Evolutionary conservation across 1,284 basidiomycete genomes (phyloP).

Genomic region (Sporisorium exsertum): DNA sequence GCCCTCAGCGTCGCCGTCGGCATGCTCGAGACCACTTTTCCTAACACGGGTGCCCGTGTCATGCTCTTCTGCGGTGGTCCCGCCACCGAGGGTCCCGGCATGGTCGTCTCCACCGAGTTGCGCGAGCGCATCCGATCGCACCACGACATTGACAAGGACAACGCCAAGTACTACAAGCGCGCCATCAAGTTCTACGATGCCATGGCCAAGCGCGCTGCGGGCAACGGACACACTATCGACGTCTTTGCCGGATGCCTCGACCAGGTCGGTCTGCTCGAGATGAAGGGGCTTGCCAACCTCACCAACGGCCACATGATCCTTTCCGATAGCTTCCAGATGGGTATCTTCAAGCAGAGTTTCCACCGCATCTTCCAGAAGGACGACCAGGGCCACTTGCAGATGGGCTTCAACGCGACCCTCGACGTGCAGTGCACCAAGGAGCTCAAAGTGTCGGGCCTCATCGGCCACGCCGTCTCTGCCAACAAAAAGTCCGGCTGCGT

Average conservation of each 20-base stretch:
- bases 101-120: slow-evolving; percentile 94
- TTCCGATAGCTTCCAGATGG: slow-evolving; percentile 96
- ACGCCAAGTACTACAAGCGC: slow-evolving; percentile 96
- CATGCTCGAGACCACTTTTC: slow-evolving; percentile 94
- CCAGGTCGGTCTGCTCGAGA: slow-evolving; percentile 96
- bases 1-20: slow-evolving; percentile 94
- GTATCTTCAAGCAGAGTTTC: slow-evolving; percentile 99
- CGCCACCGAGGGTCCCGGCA: slow-evolving; percentile 95
- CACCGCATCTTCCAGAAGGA: slow-evolving; percentile 93
- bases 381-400: slow-evolving; percentile 88
- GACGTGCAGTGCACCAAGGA: slow-evolving; percentile 99
- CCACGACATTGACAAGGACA: slow-evolving; percentile 98
- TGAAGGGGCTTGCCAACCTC: slow-evolving; percentile 93
- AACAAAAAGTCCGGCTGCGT: slow-evolving; percentile 97
- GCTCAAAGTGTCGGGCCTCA: slow-evolving; percentile 96
- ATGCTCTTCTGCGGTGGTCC: slow-evolving; percentile 97
- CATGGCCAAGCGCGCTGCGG: slow-evolving; percentile 90
- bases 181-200: slow-evolving; percentile 98
- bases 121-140: slow-evolving; percentile 98
- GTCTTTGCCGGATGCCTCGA: slow-evolving; percentile 97
- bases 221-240: slow-evolving; percentile 94
- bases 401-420: slow-evolving; percentile 99
- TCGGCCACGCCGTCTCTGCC: slow-evolving; percentile 95
- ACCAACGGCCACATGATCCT: slow-evolving; percentile 97
- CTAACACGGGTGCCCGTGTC: slow-evolving; percentile 93